Evolutionary conservation across 495 filamentous ascomycete species (phyloP).

Genomic region (Sporormia fimetaria): DNA sequence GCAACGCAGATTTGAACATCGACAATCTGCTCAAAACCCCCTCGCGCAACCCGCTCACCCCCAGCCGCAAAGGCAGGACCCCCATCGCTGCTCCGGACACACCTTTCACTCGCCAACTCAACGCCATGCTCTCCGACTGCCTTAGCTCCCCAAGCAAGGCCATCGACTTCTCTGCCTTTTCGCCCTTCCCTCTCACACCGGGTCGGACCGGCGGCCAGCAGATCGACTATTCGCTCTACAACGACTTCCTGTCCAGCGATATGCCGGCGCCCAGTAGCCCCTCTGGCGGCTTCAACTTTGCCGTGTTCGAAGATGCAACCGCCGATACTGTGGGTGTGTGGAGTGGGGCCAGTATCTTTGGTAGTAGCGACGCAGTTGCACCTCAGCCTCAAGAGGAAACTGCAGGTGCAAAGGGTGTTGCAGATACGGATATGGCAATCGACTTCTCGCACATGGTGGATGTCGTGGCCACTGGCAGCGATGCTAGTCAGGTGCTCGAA

Average conservation of each 20-base stretch:
- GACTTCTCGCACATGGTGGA: no score
- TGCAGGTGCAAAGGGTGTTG: no score
- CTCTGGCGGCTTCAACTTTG: conserved; percentile 28
- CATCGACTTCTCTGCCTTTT: conserved; percentile 32
- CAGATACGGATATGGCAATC: no score
- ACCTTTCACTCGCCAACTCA: conserved; percentile 50
- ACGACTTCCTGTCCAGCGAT: conserved; percentile 40
- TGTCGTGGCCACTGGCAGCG: no score
- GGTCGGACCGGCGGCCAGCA: conserved; percentile 23
- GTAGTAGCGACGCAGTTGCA: conserved; percentile 12
- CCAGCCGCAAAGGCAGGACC: conserved; percentile 5
- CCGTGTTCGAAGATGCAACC: conserved; percentile 26
- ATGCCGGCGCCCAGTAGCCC: conserved; percentile 44
- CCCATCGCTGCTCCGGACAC: conserved; percentile 27
- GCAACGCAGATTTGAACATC: conserved; percentile 13
- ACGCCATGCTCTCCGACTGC: conserved; percentile 45
- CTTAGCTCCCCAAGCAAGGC: conserved; percentile 34
- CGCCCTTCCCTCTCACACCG: conserved; percentile 32
- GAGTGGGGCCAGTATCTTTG: conserved; percentile 21
- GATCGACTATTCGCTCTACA: conserved; percentile 13
- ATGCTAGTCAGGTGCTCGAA: no score
- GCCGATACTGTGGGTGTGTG: conserved; percentile 22
- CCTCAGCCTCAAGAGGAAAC: no score
- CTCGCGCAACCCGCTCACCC: conserved; percentile 11
- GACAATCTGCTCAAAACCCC: conserved; percentile 11